Conservation (phyloP, 1,139 yeast genomes). For the Debaryomycetaceae sp. region DNA sequence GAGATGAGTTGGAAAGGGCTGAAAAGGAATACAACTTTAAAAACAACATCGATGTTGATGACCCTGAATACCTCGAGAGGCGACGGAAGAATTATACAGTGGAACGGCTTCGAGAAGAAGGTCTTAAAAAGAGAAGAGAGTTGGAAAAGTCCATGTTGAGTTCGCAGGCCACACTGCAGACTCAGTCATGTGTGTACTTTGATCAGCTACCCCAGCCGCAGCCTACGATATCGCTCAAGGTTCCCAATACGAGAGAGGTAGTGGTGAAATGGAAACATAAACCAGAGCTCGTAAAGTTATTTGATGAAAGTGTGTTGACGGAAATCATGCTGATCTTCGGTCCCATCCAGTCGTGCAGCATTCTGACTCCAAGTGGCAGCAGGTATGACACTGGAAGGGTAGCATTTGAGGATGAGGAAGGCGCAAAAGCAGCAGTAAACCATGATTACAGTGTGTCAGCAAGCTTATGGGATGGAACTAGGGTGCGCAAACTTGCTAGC, state of each 20-base stretch:
- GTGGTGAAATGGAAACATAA: constrained; percentile 44
- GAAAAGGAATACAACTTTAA: constrained; percentile 18
- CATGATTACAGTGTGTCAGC: constrained; percentile 44
- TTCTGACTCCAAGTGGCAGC: constrained; percentile 14
- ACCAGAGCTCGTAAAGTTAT: constrained; percentile 28
- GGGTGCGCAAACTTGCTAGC: constrained; percentile 46
- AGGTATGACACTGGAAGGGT: constrained; percentile 41
- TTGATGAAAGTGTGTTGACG: constrained; percentile 29
- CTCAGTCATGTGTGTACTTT: constrained; percentile 5
- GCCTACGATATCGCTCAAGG: background rate
- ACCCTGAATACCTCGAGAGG: constrained; percentile 8
- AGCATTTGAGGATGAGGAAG: constrained; percentile 20
- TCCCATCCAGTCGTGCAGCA: constrained; percentile 17
- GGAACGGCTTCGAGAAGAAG: constrained; percentile 31
- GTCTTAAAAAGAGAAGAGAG: constrained; percentile 22
- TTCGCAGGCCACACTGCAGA: constrained; percentile 14
- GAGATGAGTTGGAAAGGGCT: constrained; percentile 29
- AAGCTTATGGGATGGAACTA: constrained; percentile 45
- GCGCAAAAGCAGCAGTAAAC: constrained; percentile 30
- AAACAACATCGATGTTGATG: constrained; percentile 7
- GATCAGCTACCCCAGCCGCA: constrained; percentile 13
- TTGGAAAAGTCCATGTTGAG: constrained; percentile 15
- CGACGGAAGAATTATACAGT: constrained; percentile 16
- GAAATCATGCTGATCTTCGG: constrained; percentile 51
- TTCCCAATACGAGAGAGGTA: constrained; percentile 7